Conservation (phyloP, 441 rosid species). For the Gossypium aridum region DNA sequence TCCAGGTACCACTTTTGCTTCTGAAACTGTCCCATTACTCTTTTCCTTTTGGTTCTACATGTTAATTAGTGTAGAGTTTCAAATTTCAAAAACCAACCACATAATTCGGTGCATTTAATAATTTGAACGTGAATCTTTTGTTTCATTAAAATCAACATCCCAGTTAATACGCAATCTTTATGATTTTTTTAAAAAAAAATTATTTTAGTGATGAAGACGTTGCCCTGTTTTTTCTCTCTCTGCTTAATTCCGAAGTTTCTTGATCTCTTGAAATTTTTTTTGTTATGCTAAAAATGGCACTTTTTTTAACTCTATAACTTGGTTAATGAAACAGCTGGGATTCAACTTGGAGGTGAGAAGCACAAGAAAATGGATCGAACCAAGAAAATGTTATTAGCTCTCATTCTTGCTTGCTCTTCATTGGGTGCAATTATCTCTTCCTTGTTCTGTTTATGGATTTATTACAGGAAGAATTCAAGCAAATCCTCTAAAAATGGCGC, state of each 20-base stretch:
- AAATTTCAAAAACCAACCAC: neutral
- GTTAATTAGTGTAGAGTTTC: neutral
- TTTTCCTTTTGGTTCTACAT: neutral
- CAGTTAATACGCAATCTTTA: neutral
- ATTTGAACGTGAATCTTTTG: neutral
- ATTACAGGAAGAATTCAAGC: constrained; percentile 27
- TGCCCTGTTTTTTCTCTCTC: neutral
- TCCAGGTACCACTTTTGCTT: constrained; percentile 43
- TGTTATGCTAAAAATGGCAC: neutral
- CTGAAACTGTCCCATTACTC: neutral
- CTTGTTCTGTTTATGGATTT: constrained; percentile 45
- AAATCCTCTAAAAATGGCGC: constrained; percentile 30
- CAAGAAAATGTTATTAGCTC: constrained; percentile 40
- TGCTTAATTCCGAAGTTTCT: constrained; percentile 5
- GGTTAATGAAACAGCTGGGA: constrained; percentile 30
- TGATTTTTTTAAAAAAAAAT: neutral
- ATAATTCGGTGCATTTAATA: constrained; percentile 24
- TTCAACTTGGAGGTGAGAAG: constrained; percentile 33
- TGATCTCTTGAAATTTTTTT: neutral
- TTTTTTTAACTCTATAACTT: neutral
- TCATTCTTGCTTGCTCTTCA: constrained; percentile 47
- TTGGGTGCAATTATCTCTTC: constrained; percentile 37
- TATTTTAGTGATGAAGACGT: constrained; percentile 1
- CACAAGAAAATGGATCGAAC: constrained; percentile 35
- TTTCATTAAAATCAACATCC: neutral